Evolutionary conservation across 2,329 filamentous ascomycete species (phyloP), one percentile per base, ranked within the genome.

Genomic region (Cladophialophora psammophila): DNA sequence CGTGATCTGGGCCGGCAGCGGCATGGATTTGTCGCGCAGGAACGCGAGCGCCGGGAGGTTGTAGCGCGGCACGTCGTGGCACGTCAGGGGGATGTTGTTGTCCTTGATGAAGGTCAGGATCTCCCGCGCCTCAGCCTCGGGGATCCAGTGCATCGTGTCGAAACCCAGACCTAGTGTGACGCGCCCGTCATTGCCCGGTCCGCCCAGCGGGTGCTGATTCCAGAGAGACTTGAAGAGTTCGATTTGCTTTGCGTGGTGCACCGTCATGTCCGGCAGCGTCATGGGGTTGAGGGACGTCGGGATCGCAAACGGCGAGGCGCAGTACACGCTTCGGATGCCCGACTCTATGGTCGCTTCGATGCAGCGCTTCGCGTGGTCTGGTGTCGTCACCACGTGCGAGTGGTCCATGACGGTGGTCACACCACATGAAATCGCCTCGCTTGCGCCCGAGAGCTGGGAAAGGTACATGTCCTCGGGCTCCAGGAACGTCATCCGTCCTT

Each of bases 401-500:
- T 78, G 76, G 60, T 77, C 76, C n/a, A 77, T 71, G 7, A 77
- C 74, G 0, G 74, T 69, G 4, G 74, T 71, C 7, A 68, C 69
- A 5, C 69, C 69, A 9, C 38, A 55, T 38, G 61, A 60, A 15
- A 71, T 45, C 7, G 63, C 64, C 48, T 69, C 69, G 13, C 54
- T 15, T 4, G 48, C 34, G 15, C 64, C 64, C 6, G 58, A 53
- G 12, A 69, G 61, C 42, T 71, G 66, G 12, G 80, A 79, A 74
- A 80, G 80, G 71, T 81, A 83, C 3, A 83, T 71, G 58, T 84
- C 82, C 3, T 79, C 74, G 4, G 77, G 69, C 56, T 79, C 69
- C 9, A 71, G 74, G 32, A 74, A 75, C 18, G 76, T 72, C 31
- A 78, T 72, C 50, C 81, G 81, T 35, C 80, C 80, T 53, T 74